Percentiles rank a stretch among this genome's conserved stretches.
Evolutionary conservation across 805 yeast genomes (phyloP).

Genomic region (Ogataea nonfermentans): DNA sequence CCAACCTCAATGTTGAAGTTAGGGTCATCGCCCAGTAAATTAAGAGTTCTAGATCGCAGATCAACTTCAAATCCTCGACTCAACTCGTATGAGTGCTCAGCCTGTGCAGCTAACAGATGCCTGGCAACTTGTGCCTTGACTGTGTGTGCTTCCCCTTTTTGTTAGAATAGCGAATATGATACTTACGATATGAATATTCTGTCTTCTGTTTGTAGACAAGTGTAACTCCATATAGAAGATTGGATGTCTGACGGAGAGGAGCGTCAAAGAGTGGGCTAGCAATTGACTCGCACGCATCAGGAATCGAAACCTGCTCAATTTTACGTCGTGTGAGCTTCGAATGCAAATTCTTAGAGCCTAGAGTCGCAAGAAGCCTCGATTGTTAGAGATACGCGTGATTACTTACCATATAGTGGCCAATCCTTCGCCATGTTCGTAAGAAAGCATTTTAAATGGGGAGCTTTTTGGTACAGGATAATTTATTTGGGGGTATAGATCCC

Average conservation of each 20-base stretch:
- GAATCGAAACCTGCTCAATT: conserved; percentile 40
- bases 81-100: conserved; percentile 5
- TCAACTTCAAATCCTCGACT: conserved; percentile 5
- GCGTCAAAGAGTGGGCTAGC: conserved; percentile 17
- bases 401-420: conserved; percentile 32
- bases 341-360: conserved; percentile 25
- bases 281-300: conserved; percentile 39
- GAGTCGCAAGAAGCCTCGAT: conserved; percentile 32
- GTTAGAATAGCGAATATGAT: background rate
- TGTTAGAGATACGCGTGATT: background rate
- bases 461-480: background rate
- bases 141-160: conserved; percentile 18
- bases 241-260: conserved; percentile 39
- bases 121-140: conserved; percentile 14
- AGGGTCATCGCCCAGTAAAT: conserved; percentile 36
- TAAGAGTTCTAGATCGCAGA: conserved; percentile 8
- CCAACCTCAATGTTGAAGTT: conserved; percentile 35
- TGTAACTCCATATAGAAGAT: conserved; percentile 47
- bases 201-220: conserved; percentile 49
- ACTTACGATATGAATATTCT: conserved; percentile 39
- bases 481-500: conserved; percentile 6
- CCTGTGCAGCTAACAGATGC: conserved; percentile 9
- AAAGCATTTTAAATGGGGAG: conserved; percentile 19
- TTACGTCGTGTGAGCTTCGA: conserved; percentile 31
- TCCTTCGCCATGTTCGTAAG: conserved; percentile 19